Base-by-base conservation (phyloP, 108 stramenopile species). In the Cyclotella sp. region DNA sequence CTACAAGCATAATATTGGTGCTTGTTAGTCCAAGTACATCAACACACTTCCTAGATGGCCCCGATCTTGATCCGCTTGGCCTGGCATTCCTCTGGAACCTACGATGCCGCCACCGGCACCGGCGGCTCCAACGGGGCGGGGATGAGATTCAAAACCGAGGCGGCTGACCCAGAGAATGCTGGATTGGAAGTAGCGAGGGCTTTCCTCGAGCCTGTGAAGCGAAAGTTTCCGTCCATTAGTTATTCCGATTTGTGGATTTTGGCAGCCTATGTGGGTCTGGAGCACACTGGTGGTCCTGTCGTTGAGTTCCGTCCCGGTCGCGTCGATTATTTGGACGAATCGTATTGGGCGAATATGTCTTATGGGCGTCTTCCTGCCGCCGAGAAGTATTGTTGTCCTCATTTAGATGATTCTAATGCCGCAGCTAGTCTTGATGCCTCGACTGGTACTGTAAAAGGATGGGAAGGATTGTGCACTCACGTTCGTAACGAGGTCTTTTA, bases 51-150 rank as follows among this genome's bases (percentile, higher is more conserved):
- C n/a, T n/a, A n/a, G n/a, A n/a, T n/a, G n/a, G n/a, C n/a, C n/a
- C 89, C 87, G 34, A 87, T 90, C 12, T 70, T 93, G 40, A 83
- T 96, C 4, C 90, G 95, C 11, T 82, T 96, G 29, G 93, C 94
- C 0, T 96, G 93, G 94, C 95, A 96, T 72, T 76, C 85, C 15
- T 68, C 86, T 84, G 59, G 90, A 45, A 89, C 91, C 0, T 91
- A 88, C 64, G 84, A 86, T 59, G 71, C 63, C 24, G 78, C 71
- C 22, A 71, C 80, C 10, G 78, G 81, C 12, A 90, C 83, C 0
- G 94, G 94, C 18, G 95, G 95, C 16, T 86, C 86, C 55, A 87
- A 95, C 52, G 95, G 95, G 30, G 92, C 91, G 43, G 86, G 84
- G 22, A 96, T 96, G 91, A 70, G 95, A 43, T 95, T 91, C 74